Percentiles rank a stretch among this genome's conserved stretches.
phyloP scores from a whole-genome alignment of 371 early-diverging fungal species.

The Polyrhizophydium stewartii region DNA sequence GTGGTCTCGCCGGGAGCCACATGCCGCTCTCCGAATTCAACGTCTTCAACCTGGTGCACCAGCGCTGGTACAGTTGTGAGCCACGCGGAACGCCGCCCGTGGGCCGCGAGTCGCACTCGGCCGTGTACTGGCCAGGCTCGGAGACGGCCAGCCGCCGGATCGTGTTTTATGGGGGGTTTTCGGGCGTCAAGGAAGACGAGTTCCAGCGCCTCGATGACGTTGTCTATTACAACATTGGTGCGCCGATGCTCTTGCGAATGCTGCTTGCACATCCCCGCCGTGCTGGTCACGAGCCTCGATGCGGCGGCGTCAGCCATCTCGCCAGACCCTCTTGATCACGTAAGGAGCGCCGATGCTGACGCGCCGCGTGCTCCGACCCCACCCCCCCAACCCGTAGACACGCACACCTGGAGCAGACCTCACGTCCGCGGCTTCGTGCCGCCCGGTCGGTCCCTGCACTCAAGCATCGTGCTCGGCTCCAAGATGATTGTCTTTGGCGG shows the following conservation, averaged over 20 bases:
- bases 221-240: neutral
- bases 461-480: neutral
- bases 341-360: neutral
- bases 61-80: neutral
- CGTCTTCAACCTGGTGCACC: neutral
- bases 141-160: neutral
- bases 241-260: neutral
- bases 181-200: neutral
- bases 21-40: neutral
- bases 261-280: too few species aligned
- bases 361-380: too few species aligned
- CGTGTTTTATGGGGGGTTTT: neutral
- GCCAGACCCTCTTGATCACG: neutral
- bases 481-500: slow-evolving; percentile 1
- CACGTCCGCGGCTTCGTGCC: neutral
- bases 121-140: neutral
- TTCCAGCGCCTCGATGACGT: neutral
- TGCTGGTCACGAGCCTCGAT: too few species aligned
- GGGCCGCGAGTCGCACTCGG: neutral
- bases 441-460: neutral
- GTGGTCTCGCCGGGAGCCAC: neutral
- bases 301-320: neutral
- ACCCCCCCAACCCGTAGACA: too few species aligned
- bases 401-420: neutral
- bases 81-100: neutral